Conservation (phyloP, 192 early-diverging fungal species). For the Gamsiella multidivaricata region DNA sequence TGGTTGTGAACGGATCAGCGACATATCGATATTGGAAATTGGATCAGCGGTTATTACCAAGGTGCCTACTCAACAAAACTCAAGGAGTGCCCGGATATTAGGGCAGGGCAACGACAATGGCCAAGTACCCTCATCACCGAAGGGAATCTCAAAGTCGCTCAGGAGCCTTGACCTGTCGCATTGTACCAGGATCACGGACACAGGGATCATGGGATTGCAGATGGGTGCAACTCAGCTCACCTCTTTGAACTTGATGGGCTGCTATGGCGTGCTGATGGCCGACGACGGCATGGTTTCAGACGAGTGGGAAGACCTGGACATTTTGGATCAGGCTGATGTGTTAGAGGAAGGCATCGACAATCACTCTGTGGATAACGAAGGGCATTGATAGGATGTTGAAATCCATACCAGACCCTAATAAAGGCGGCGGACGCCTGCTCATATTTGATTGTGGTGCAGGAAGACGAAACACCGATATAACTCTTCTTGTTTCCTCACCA, state of each 20-base stretch:
- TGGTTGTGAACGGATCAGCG: slow-evolving; percentile 28
- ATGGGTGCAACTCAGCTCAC: slow-evolving; percentile 7
- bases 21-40: slow-evolving; percentile 31
- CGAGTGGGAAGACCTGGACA: slow-evolving; percentile 41
- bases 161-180: slow-evolving; percentile 39
- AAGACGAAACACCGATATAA: not conserved
- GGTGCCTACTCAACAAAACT: not conserved
- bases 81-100: not conserved
- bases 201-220: slow-evolving; percentile 12
- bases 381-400: too few species aligned
- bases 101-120: not conserved
- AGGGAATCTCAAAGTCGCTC: slow-evolving; percentile 21
- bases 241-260: slow-evolving; percentile 41
- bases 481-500: too few species aligned
- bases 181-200: slow-evolving; percentile 41
- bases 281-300: slow-evolving; percentile 15
- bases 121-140: not conserved
- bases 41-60: slow-evolving; percentile 17
- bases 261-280: slow-evolving; percentile 28
- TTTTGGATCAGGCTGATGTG: not conserved
- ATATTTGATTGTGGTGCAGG: not conserved
- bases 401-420: too few species aligned
- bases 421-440: too few species aligned
- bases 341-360: not conserved
- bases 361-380: not conserved